Evolutionary conservation across 441 rosid genomes (phyloP).

Genomic region (Mallotus japonicus): DNA sequence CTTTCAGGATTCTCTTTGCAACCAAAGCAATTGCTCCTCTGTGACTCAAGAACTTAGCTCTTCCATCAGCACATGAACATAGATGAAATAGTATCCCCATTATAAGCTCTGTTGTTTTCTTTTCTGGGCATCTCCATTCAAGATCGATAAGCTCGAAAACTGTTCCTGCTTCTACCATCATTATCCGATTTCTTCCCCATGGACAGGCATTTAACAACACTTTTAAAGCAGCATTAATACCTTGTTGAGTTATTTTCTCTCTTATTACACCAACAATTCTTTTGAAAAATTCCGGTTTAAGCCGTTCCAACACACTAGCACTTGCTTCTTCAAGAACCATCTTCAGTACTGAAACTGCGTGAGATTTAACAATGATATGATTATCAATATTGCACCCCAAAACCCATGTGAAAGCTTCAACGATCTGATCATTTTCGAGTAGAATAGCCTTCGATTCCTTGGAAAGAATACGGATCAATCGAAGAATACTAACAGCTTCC

Average conservation of each 20-base stretch:
- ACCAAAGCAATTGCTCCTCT: constrained; percentile 54
- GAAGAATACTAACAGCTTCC: constrained; percentile 51
- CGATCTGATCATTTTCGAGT: constrained; percentile 29
- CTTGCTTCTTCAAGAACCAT: constrained; percentile 34
- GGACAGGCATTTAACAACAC: constrained; percentile 45
- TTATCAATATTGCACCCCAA: constrained; percentile 35
- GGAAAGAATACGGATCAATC: constrained; percentile 35
- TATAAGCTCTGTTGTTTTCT: constrained; percentile 48
- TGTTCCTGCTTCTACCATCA: constrained; percentile 45
- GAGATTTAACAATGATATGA: constrained; percentile 28
- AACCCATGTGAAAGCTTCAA: constrained; percentile 50
- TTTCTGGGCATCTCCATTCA: constrained; percentile 40
- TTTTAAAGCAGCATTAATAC: constrained; percentile 42
- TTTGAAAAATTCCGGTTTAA: constrained; percentile 42
- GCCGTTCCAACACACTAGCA: constrained; percentile 39
- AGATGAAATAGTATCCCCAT: constrained; percentile 51
- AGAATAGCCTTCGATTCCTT: constrained; percentile 30
- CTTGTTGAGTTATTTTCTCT: constrained; percentile 33
- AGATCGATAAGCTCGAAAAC: constrained; percentile 57
- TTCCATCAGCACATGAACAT: constrained; percentile 70
- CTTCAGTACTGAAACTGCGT: constrained; percentile 40
- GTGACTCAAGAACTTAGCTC: constrained; percentile 60
- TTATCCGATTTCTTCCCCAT: constrained; percentile 49
- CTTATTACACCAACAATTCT: constrained; percentile 37
- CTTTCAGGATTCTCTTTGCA: constrained; percentile 44